These are phyloP conservation scores for Medicago lupulina DNA, from an alignment of 306 rosid genomes.

Conservation along the genomic window DNA sequence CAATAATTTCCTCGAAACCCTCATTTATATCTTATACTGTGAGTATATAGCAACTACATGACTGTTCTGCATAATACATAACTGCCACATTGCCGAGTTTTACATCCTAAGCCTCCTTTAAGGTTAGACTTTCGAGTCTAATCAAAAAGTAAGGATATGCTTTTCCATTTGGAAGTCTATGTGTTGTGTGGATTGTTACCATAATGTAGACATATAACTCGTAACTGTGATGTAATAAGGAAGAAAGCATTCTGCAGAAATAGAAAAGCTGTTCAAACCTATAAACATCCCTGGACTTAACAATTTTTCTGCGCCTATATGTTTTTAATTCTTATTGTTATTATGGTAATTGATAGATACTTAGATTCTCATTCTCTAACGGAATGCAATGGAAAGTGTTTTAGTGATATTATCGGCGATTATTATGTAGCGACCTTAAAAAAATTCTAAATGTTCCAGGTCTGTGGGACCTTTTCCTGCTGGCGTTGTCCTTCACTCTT, in stretches of 20 bases:
- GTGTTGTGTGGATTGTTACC: neutral
- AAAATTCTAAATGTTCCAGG: constrained; percentile 49
- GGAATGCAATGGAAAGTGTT: constrained; percentile 7
- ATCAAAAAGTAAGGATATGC: neutral
- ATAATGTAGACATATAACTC: neutral
- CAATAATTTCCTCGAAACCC: neutral
- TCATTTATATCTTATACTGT: neutral
- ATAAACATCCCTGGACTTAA: neutral
- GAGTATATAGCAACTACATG: neutral
- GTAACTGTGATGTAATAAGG: neutral
- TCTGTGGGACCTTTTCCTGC: constrained; percentile 87
- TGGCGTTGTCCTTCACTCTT: constrained; percentile 93
- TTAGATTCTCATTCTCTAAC: constrained; percentile 20
- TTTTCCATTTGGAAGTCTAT: neutral
- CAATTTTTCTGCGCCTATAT: neutral
- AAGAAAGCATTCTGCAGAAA: constrained; percentile 6
- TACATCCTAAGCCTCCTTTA: no score
- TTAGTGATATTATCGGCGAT: constrained; percentile 20
- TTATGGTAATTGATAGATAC: neutral
- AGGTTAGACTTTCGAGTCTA: neutral
- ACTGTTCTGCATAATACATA: neutral
- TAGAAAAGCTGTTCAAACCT: constrained; percentile 7
- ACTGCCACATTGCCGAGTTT: neutral
- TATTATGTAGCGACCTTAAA: constrained; percentile 10
- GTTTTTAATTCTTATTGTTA: neutral